Evolutionary conservation across 805 yeast genomes (phyloP).

Genomic region (Saccharomycopsis amapae): DNA sequence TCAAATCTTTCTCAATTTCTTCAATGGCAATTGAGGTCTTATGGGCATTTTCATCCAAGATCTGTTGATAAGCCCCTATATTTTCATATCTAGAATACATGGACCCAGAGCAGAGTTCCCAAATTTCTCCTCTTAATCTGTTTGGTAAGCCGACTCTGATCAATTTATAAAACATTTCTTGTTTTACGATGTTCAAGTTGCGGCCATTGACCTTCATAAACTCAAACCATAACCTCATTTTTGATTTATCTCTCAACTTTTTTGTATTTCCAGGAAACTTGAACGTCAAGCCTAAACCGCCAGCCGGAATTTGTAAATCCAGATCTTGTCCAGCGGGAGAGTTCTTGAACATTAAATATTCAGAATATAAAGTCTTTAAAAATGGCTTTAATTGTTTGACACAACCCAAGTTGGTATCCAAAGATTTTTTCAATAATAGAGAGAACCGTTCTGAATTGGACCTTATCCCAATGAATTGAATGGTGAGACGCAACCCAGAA

Average conservation of each 20-base stretch:
- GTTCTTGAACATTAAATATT: slow-evolving; percentile 62
- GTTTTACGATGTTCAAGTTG: slow-evolving; percentile 66
- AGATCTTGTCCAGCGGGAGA: slow-evolving; percentile 30
- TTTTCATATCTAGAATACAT: slow-evolving; percentile 64
- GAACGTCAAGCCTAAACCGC: slow-evolving; percentile 81
- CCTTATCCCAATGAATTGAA: slow-evolving; percentile 73
- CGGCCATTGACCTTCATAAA: slow-evolving; percentile 79
- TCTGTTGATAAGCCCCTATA: slow-evolving; percentile 47
- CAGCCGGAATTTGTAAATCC: slow-evolving; percentile 52
- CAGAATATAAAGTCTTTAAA: slow-evolving; percentile 72
- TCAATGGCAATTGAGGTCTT: slow-evolving; percentile 79
- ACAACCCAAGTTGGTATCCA: slow-evolving; percentile 56
- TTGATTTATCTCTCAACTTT: slow-evolving; percentile 70
- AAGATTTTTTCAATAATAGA: slow-evolving; percentile 49
- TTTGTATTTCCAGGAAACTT: slow-evolving; percentile 87
- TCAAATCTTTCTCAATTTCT: slow-evolving; percentile 93
- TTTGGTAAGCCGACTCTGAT: slow-evolving; percentile 93
- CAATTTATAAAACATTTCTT: slow-evolving; percentile 72
- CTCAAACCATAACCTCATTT: slow-evolving; percentile 91
- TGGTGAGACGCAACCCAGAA: slow-evolving; percentile 51
- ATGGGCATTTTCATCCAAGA: slow-evolving; percentile 56
- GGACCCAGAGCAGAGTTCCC: slow-evolving; percentile 91
- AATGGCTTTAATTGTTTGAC: slow-evolving; percentile 60
- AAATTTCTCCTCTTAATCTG: slow-evolving; percentile 85
- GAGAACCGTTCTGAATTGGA: slow-evolving; percentile 80